A percentile compares a stretch with the other conserved stretches of the same genome.
phyloP scores from a whole-genome alignment of 208 protist genomes.

The Crithidia thermophila region DNA sequence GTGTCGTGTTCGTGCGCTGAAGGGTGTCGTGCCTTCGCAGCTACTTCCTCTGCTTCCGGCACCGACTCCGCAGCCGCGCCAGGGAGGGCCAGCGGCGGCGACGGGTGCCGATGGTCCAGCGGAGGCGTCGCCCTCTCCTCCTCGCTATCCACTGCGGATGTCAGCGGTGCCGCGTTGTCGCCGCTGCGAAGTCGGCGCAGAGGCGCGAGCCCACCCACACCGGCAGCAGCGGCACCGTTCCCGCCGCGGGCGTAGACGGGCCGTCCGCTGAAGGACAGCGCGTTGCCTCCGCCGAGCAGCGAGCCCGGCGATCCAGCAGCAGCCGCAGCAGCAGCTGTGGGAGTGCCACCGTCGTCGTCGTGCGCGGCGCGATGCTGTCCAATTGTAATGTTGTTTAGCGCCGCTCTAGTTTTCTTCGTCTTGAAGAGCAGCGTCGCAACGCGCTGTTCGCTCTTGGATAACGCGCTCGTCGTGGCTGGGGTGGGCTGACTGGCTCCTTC shows the following conservation, averaged over 20 bases:
- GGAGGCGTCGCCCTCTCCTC: neutral
- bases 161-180: neutral
- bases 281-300: too few relatives aligned
- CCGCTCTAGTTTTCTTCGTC: constrained; percentile 1
- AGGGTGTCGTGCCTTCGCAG: too few relatives aligned
- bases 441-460: neutral
- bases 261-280: too few relatives aligned
- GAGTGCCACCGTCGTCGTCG: too few relatives aligned
- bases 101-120: neutral
- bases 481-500: constrained; percentile 1
- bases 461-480: neutral
- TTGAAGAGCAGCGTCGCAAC: constrained; percentile 16
- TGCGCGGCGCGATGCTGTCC: too few relatives aligned
- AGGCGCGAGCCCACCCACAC: constrained; percentile 2
- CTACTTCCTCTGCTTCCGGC: too few relatives aligned
- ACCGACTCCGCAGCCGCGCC: neutral
- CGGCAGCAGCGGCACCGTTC: neutral
- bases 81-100: neutral
- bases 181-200: constrained; percentile 4
- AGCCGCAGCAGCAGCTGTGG: too few relatives aligned
- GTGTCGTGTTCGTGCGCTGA: too few relatives aligned
- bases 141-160: neutral
- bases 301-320: neutral
- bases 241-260: neutral
- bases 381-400: too few relatives aligned